Evolutionary conservation across 208 protist species (phyloP).

Genomic region (Acanthamoeba lenticulata): DNA sequence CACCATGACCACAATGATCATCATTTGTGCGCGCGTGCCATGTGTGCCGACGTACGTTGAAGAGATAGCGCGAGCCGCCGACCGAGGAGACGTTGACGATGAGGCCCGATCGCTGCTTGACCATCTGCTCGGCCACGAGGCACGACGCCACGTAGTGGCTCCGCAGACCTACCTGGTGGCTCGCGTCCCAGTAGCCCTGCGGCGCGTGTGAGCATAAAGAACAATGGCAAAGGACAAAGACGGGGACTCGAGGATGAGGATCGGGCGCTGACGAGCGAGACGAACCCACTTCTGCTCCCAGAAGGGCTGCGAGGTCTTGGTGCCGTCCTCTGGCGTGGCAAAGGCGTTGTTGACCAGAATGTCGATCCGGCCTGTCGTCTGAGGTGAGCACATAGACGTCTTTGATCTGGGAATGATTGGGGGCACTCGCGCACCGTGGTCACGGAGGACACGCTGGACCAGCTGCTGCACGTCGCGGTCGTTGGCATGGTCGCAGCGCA

Average conservation of each 20-base stretch:
- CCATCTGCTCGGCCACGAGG: slow-evolving; percentile 26
- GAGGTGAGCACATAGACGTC: not conserved
- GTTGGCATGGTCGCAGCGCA: slow-evolving; percentile 6
- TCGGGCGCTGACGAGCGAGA: not conserved
- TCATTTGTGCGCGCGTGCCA: not conserved
- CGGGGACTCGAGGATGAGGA: not conserved
- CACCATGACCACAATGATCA: not conserved
- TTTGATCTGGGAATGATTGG: too few relatives aligned
- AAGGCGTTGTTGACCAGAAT: slow-evolving; percentile 39
- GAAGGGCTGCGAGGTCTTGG: not conserved
- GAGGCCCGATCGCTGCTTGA: slow-evolving; percentile 23
- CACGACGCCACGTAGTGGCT: slow-evolving; percentile 49
- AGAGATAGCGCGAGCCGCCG: not conserved
- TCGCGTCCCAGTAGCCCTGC: not conserved
- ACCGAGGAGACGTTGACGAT: slow-evolving; percentile 51
- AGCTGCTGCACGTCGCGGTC: not conserved
- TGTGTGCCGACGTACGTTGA: not conserved
- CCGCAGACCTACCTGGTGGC: slow-evolving; percentile 3
- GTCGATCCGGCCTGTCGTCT: not conserved
- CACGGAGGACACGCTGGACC: not conserved
- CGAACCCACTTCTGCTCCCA: slow-evolving; percentile 14
- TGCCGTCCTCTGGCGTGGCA: not conserved
- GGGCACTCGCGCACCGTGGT: not conserved
- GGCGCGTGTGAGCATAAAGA: not conserved
- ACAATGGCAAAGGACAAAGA: not conserved